Conservation (phyloP, 2,329 filamentous ascomycete genomes). For the Pseudogymnoascus sp. region DNA sequence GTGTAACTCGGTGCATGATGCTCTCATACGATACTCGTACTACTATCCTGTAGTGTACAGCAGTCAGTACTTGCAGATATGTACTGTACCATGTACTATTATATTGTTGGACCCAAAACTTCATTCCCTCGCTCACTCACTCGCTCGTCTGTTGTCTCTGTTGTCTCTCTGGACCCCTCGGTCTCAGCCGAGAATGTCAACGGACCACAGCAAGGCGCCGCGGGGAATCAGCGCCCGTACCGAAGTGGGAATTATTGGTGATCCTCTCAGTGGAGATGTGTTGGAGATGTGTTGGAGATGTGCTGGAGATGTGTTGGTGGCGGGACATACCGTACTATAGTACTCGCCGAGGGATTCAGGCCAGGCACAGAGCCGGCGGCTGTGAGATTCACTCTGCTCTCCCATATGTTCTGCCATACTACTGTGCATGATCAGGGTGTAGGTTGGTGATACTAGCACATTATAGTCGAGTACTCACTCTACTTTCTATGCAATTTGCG, state of each 20-base stretch:
- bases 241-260: background rate
- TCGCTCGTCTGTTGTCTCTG: background rate
- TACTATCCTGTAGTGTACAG: no score
- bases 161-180: slow-evolving; percentile 1
- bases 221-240: background rate
- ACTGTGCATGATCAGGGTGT: background rate
- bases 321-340: no score
- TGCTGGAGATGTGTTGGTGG: background rate
- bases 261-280: background rate
- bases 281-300: background rate
- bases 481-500: background rate
- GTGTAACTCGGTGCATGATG: background rate
- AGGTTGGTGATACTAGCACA: background rate
- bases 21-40: no score
- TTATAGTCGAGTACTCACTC: background rate
- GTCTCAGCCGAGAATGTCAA: background rate
- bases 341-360: no score
- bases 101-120: background rate
- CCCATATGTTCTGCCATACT: background rate
- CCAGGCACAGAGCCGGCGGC: no score
- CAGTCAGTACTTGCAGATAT: background rate
- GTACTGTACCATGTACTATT: background rate
- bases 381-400: no score
- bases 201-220: background rate
- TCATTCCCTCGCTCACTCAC: slow-evolving; percentile 5